Evolutionary conservation across 352 stramenopile species (phyloP).

Genomic region (Globisporangium radiosum): DNA sequence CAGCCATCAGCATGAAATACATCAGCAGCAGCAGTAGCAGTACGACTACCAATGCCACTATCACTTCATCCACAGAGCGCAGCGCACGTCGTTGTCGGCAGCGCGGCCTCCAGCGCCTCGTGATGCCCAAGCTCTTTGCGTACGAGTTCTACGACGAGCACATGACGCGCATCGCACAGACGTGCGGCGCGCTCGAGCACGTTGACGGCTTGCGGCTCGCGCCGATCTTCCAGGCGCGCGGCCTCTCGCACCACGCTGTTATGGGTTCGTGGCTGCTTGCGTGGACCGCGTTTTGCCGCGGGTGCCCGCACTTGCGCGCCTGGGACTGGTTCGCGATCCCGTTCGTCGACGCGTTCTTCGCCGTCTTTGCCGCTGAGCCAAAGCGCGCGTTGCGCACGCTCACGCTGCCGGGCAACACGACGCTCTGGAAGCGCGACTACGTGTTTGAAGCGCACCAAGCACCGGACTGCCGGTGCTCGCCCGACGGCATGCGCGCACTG

Average conservation of each 20-base stretch:
- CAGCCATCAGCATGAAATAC: not conserved
- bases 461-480: conserved; percentile 14
- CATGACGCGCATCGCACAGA: conserved; percentile 12
- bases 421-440: conserved; percentile 28
- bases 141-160: conserved; percentile 21
- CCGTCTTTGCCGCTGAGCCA: conserved; percentile 17
- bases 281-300: conserved; percentile 23
- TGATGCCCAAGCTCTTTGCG: conserved; percentile 24
- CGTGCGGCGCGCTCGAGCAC: conserved; percentile 16
- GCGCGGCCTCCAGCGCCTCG: conserved; percentile 17
- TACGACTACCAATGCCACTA: too few relatives aligned
- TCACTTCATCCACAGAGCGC: too few relatives aligned
- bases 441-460: conserved; percentile 20
- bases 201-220: conserved; percentile 22
- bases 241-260: conserved; percentile 22
- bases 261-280: conserved; percentile 15
- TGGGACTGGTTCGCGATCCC: conserved; percentile 28
- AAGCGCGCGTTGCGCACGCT: conserved; percentile 16
- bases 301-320: conserved; percentile 15
- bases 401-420: conserved; percentile 22
- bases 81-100: not conserved
- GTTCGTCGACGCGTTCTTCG: conserved; percentile 28
- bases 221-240: conserved; percentile 18
- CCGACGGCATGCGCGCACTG: conserved; percentile 14
- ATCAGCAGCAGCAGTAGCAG: not conserved